A percentile compares a stretch with the other conserved stretches of the same genome.
Conservation (phyloP, 2,329 filamentous ascomycete genomes). For the Fusarium phyllophilum region DNA sequence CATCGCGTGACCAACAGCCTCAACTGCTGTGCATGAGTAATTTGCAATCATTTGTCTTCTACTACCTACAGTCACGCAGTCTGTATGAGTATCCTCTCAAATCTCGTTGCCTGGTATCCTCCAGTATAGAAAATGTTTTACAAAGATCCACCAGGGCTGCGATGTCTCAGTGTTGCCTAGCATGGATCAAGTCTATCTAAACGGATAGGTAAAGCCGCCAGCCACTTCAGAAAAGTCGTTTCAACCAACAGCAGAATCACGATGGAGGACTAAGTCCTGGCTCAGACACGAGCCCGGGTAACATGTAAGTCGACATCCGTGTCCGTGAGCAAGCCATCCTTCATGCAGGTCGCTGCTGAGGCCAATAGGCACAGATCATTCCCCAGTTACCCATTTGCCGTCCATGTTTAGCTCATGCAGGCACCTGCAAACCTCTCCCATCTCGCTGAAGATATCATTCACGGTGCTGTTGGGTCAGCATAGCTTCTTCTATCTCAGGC, state of each 20-base stretch:
- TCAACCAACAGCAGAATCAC: background rate
- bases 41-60: background rate
- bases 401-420: background rate
- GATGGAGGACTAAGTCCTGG: background rate
- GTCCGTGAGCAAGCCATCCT: background rate
- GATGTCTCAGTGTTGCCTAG: accelerated
- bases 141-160: too few species aligned
- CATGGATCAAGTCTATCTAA: background rate
- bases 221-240: accelerated
- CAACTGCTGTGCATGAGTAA: too few species aligned
- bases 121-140: accelerated
- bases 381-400: background rate
- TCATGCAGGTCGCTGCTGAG: background rate
- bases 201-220: too few species aligned
- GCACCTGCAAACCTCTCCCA: too few species aligned
- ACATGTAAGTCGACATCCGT: background rate
- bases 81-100: accelerated
- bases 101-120: accelerated
- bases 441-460: background rate
- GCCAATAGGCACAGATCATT: background rate
- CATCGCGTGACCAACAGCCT: accelerated
- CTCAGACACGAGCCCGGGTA: background rate
- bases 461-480: background rate
- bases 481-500: background rate
- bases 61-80: accelerated